Base-by-base conservation (phyloP, 179 eudicot genomes). In the Silene vulgaris region DNA sequence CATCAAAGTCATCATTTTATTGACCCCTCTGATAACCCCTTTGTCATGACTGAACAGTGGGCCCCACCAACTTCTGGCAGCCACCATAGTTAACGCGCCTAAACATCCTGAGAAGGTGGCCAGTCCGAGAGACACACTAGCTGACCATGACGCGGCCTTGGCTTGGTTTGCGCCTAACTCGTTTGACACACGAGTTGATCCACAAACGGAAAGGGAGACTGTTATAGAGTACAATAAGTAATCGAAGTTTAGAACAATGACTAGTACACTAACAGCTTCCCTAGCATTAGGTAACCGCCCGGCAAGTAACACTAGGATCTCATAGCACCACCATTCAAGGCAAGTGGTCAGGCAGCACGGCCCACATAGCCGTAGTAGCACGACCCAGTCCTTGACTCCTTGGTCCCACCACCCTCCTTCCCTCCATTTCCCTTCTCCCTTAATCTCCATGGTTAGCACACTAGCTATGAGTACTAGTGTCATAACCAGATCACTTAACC, bases 241-340 rank as follows among this genome's bases (percentile, higher is more conserved):
- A 79, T 94, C 97, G n/a, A 94, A 94, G 79, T 92, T 92, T 13
- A 94, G 79, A 60, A 92, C 98, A 6, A 94, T 88, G 45, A 90
- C 94, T 5, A 94, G 59, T 3, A 92, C 88, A 19, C 94, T 90
- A 1, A 91, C 86, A 0, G 90, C 85, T 66, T 84, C 86, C 79
- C 69, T 83, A 3, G 97, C 91, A 69, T 89, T 83, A 1, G 82
- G 72, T 4, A 92, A 86, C 45, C 83, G 79, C 12, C 96, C 97
- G 0, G 98, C 86, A 19, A 91, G 85, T 75, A 94, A 83, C 65
- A 92, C 87, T 5, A 91, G 80, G 76, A 90, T 87, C 82, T 91
- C 98, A 12, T 85, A 82, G 86, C 94, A 94, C 97, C 98, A 94
- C 98, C 98, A 94, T 66, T 91, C 97, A 43, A 94, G 92, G 82